Evolutionary conservation across 768 basidiomycete species (phyloP).

Genomic region (Xanthoconium purpureum): DNA sequence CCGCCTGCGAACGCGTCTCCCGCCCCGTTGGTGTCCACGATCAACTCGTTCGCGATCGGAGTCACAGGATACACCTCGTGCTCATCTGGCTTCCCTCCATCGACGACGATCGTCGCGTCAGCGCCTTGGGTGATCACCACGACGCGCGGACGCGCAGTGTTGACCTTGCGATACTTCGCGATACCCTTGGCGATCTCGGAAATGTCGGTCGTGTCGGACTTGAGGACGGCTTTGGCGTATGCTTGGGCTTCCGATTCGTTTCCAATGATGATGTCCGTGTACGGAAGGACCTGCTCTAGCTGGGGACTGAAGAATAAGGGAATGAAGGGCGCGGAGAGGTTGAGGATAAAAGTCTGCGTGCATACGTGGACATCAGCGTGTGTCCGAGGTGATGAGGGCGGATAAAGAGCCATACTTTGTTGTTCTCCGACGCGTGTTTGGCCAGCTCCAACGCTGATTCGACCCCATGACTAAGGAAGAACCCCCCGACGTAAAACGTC

Average conservation of each 20-base stretch:
- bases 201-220: slow-evolving; percentile 64
- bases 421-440: slow-evolving; percentile 68
- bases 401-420: slow-evolving; percentile 54
- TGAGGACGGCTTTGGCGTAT: slow-evolving; percentile 73
- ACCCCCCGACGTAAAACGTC: slow-evolving; percentile 93
- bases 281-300: slow-evolving; percentile 76
- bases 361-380: background rate
- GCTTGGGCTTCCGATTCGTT: slow-evolving; percentile 93
- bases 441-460: slow-evolving; percentile 69
- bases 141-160: slow-evolving; percentile 64
- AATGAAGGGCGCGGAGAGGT: slow-evolving; percentile 98
- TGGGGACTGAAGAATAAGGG: slow-evolving; percentile 86
- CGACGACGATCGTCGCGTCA: slow-evolving; percentile 72
- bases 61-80: slow-evolving; percentile 59
- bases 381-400: background rate
- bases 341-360: slow-evolving; percentile 76
- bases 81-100: slow-evolving; percentile 42
- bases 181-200: slow-evolving; percentile 68
- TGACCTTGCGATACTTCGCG: slow-evolving; percentile 73
- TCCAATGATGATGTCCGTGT: slow-evolving; percentile 89
- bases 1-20: slow-evolving; percentile 98
- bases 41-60: slow-evolving; percentile 55
- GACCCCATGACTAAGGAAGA: slow-evolving; percentile 93
- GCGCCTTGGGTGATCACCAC: slow-evolving; percentile 93
- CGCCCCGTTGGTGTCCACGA: slow-evolving; percentile 97